A percentile compares a stretch with the other conserved stretches of the same genome.
These are phyloP conservation scores for Calonectria pseudoturangicola DNA, from an alignment of 2,329 filamentous ascomycete genomes.

Conservation along the genomic window DNA sequence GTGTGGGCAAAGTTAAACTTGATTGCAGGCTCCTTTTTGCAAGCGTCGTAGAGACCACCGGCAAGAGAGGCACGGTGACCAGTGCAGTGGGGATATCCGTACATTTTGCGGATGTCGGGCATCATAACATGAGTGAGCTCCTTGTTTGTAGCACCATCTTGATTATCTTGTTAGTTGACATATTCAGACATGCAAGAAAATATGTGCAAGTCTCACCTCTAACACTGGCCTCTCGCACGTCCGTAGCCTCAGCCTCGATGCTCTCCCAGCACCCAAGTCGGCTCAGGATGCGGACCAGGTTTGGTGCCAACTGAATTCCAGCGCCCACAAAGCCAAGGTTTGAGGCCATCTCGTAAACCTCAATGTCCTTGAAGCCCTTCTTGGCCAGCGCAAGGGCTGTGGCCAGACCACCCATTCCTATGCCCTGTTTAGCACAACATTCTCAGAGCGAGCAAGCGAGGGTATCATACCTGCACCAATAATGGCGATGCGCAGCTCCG, in stretches of 20 bases:
- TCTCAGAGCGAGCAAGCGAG: not conserved
- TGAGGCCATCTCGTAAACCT: slow-evolving; percentile 83
- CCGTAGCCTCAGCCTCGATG: slow-evolving; percentile 83
- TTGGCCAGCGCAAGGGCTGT: slow-evolving; percentile 83
- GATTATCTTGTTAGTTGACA: not conserved
- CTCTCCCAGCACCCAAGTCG: slow-evolving; percentile 82
- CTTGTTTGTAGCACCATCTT: slow-evolving; percentile 79
- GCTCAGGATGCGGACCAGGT: slow-evolving; percentile 86
- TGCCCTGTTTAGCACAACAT: not conserved
- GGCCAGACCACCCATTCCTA: slow-evolving; percentile 87
- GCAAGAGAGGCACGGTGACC: slow-evolving; percentile 85
- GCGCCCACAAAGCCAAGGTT: slow-evolving; percentile 88
- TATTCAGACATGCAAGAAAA: no score
- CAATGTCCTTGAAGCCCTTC: slow-evolving; percentile 83
- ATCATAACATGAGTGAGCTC: slow-evolving; percentile 84
- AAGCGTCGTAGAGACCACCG: slow-evolving; percentile 81
- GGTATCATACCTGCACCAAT: slow-evolving; percentile 68
- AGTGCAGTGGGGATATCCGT: slow-evolving; percentile 86
- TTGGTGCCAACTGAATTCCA: slow-evolving; percentile 88
- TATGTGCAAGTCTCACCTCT: slow-evolving; percentile 67
- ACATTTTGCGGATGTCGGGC: slow-evolving; percentile 78
- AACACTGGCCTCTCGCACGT: slow-evolving; percentile 83
- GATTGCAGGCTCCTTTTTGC: slow-evolving; percentile 76
- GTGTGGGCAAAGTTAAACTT: slow-evolving; percentile 80
- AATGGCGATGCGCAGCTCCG: slow-evolving; percentile 63